Conservation (phyloP, 2,329 filamentous ascomycete genomes). For the Cladophialophora carrionii region DNA sequence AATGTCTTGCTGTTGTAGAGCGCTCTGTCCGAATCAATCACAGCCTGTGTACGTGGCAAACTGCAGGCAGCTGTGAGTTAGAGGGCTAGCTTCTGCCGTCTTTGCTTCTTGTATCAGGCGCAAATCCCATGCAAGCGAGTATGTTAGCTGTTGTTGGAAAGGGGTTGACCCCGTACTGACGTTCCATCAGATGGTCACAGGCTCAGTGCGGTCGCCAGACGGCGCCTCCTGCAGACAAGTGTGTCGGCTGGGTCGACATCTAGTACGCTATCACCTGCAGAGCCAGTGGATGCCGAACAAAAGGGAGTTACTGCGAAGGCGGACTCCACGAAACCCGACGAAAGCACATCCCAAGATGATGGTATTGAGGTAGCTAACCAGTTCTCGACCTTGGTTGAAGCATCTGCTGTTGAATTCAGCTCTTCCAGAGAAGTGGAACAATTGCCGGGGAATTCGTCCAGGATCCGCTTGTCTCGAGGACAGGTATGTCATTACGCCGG, state of each 20-base stretch:
- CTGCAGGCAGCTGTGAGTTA: neutral
- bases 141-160: conserved; percentile 10
- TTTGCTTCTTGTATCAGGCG: conserved; percentile 15
- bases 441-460: conserved; percentile 26
- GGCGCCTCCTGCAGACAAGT: conserved; percentile 27
- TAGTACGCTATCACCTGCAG: neutral
- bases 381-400: conserved; percentile 32
- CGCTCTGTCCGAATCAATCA: neutral
- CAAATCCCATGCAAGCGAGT: conserved; percentile 30
- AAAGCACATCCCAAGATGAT: neutral
- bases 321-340: neutral
- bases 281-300: conserved; percentile 2
- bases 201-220: conserved; percentile 32
- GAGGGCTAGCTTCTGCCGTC: neutral
- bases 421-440: conserved; percentile 32
- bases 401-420: conserved; percentile 32
- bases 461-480: conserved; percentile 32
- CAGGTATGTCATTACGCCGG: conserved; percentile 25
- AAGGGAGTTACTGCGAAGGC: conserved; percentile 1
- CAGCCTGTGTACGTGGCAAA: too few species aligned
- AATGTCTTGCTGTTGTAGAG: neutral
- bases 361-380: conserved; percentile 23
- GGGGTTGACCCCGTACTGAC: neutral
- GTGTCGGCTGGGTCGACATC: conserved; percentile 19
- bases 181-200: conserved; percentile 25